Percentiles rank a stretch among this genome's conserved stretches.
Conservation (phyloP, 2,329 filamentous ascomycete genomes). For the Xylaria sp. region DNA sequence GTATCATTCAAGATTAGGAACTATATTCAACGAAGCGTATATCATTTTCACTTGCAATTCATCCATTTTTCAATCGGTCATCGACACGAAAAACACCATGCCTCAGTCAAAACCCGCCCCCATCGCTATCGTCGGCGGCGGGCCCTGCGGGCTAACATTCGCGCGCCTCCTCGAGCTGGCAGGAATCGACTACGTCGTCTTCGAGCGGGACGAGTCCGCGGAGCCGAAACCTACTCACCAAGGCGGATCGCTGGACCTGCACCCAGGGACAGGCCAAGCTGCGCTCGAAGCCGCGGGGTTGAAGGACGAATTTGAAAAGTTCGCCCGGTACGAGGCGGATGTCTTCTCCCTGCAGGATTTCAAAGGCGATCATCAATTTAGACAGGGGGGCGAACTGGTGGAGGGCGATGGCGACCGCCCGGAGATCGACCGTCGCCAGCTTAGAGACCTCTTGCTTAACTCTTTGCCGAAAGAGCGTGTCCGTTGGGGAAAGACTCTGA, state of each 20-base stretch:
- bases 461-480: slow-evolving; percentile 31
- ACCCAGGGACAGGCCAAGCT: slow-evolving; percentile 42
- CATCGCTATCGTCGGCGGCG: slow-evolving; percentile 39
- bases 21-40: background rate
- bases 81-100: slow-evolving; percentile 11
- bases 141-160: slow-evolving; percentile 37
- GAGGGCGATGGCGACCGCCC: slow-evolving; percentile 22
- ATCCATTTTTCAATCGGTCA: background rate
- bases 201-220: slow-evolving; percentile 33
- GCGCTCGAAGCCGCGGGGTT: slow-evolving; percentile 47
- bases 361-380: slow-evolving; percentile 4
- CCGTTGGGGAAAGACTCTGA: slow-evolving; percentile 36
- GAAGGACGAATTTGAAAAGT: slow-evolving; percentile 42
- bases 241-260: slow-evolving; percentile 61
- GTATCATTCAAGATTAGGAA: background rate
- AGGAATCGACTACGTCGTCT: slow-evolving; percentile 33
- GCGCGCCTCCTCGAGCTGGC: slow-evolving; percentile 36
- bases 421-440: slow-evolving; percentile 41
- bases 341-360: slow-evolving; percentile 30
- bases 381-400: background rate
- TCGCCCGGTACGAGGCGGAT: slow-evolving; percentile 38
- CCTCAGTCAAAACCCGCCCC: slow-evolving; percentile 23
- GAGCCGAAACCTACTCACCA: slow-evolving; percentile 1
- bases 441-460: slow-evolving; percentile 36
- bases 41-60: background rate